Percentiles rank a stretch among this genome's conserved stretches.
phyloP scores from a whole-genome alignment of 139 green algal genomes.

The Chara braunii region DNA sequence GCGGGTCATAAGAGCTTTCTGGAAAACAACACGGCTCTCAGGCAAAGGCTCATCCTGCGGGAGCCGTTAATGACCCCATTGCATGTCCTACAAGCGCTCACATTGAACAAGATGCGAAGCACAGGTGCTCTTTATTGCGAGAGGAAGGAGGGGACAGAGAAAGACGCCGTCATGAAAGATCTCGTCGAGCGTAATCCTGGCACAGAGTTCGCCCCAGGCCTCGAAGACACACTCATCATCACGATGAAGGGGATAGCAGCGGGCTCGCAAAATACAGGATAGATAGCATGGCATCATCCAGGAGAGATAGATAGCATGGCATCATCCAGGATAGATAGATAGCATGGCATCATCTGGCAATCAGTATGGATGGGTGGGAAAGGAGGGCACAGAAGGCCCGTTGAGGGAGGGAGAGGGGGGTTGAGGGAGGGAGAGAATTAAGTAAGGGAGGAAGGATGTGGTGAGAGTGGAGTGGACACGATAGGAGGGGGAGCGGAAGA shows the following conservation, averaged over 20 bases:
- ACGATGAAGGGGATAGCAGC: conserved; percentile 92
- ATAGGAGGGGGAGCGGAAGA: neutral
- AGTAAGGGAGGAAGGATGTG: neutral
- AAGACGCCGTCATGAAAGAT: neutral
- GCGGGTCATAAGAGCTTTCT: neutral
- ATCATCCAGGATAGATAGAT: no score
- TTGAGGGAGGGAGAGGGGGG: neutral
- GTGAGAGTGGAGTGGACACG: neutral
- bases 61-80: conserved; percentile 47
- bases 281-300: conserved; percentile 2
- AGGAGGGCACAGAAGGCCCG: neutral
- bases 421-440: neutral
- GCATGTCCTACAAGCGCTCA: conserved; percentile 45
- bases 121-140: neutral
- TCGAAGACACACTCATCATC: conserved; percentile 56
- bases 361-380: neutral
- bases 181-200: conserved; percentile 29
- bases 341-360: neutral
- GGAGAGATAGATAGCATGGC: neutral
- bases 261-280: conserved; percentile 95
- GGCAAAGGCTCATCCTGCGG: conserved; percentile 40
- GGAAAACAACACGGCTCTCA: conserved; percentile 9
- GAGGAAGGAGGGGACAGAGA: conserved; percentile 11
- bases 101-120: conserved; percentile 41
- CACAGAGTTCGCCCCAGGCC: conserved; percentile 18